Evolutionary conservation across 1,284 basidiomycete genomes (phyloP).

Genomic region (Golubevia sp.): DNA sequence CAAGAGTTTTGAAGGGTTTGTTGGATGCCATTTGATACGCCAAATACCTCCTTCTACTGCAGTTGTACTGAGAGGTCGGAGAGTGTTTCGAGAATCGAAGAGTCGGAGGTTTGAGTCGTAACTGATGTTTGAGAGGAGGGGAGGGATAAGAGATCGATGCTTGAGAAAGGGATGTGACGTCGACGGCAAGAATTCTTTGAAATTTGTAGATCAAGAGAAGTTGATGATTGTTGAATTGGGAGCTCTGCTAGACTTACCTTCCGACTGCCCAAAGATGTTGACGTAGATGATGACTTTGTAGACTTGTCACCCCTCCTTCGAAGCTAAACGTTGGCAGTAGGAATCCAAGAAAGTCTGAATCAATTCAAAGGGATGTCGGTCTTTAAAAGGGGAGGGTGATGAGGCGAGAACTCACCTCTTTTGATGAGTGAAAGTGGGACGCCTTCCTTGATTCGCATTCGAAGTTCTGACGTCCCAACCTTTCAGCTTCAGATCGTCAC

Average conservation of each 20-base stretch:
- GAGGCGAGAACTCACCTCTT: slow-evolving; percentile 68
- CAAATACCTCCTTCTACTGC: slow-evolving; percentile 89
- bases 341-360: slow-evolving; percentile 4
- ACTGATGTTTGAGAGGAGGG: slow-evolving; percentile 64
- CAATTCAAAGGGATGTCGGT: background rate
- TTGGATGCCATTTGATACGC: slow-evolving; percentile 95
- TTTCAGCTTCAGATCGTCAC: slow-evolving; percentile 88
- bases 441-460: slow-evolving; percentile 8
- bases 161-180: background rate
- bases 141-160: slow-evolving; percentile 1
- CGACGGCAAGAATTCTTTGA: background rate
- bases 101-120: slow-evolving; percentile 83
- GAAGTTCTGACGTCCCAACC: slow-evolving; percentile 76
- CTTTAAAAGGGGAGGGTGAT: background rate
- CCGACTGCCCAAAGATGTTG: slow-evolving; percentile 88
- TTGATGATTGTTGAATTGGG: background rate
- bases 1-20: slow-evolving; percentile 69
- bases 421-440: slow-evolving; percentile 71
- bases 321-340: slow-evolving; percentile 68
- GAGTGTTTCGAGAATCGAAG: slow-evolving; percentile 79
- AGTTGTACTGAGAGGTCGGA: slow-evolving; percentile 68
- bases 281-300: slow-evolving; percentile 79
- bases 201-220: background rate
- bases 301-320: slow-evolving; percentile 87
- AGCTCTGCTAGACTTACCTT: slow-evolving; percentile 72